Base-by-base conservation (phyloP, 2,329 filamentous ascomycete genomes). In the Talaromyces sp. region DNA sequence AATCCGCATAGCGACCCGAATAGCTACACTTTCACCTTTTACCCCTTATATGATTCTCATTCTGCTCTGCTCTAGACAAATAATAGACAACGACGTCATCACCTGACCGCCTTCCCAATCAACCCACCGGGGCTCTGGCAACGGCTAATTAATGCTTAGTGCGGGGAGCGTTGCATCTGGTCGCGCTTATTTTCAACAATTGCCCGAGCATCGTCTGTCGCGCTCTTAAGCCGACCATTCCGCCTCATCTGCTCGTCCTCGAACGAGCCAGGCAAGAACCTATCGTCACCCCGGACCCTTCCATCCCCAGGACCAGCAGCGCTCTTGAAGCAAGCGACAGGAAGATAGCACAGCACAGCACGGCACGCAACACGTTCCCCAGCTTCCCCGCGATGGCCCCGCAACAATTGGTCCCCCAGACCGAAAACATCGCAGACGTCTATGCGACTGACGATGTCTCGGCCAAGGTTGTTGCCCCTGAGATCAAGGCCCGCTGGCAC, bases 361-460 rank as follows among this genome's bases (percentile, higher is more conserved):
- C 26, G 6, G 26, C 26, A 43, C 8, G 19, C 43, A 46, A 4
- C 19, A 14, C 43, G 14, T 11, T 27, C 35, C 59, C 49, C 54
- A 43, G 50, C 55, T 27, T 55, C 55, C 69, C 67, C 68, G 62
- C 71, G 66, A 77, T 78, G 75, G 66, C 71, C 69, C 72, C 71
- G 63, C 72, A 75, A 58, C 75, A 77, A 63, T 71, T 78, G 57
- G 91, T 96, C 57, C 93, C 93, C 62, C 85, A 89, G 65, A 89
- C 90, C 60, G 84, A 82, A 66, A 87, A 89, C 29, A 81, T 97
- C 68, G 81, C 85, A 67, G 89, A 93, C 73, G 91, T 97, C 71
- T 98, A 98, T 78, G 89, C 91, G 21, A 78, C 85, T 32, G 86
- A 91, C 73, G 86, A 89, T 53, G 77, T 92, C 70, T 96, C 96